Base-by-base conservation (phyloP, 306 rosid genomes). In the Myrica gale region DNA sequence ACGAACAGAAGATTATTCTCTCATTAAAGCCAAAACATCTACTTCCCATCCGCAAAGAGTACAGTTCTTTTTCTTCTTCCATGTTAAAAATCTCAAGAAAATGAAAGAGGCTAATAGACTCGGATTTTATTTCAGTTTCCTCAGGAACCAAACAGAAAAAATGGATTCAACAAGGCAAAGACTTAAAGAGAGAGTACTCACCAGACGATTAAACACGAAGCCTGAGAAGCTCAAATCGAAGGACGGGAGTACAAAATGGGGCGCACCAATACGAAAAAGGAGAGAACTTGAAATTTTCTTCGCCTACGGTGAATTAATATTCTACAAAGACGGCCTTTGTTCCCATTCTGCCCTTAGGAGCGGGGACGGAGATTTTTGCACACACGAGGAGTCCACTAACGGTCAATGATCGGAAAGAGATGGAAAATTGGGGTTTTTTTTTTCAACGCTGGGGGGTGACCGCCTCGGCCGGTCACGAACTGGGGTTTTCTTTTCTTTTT, bases 261-360 rank as follows among this genome's bases (percentile, higher is more conserved):
- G 53, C 15, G 53, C 53, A 48, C 53, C 10, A 48, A 65, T n/a
- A 48, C 68, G 4, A 5, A 16, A 51, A 26, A 9, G 32, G 58
- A 57, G 2, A 20, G 12, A 19, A 8, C 4, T 20, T 9, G 7
- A 9, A 4, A 56, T 20, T 20, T 20, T 56, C 20, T 56, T 3
- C 3, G 3, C 21, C 56, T 72, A 42, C 50, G 17, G 21, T 7
- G 0, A 47, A 75, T 4, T 2, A 13, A 47, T 8, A 47, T 8
- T 47, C 2, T 8, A 9, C 9, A 48, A 48, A 48, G 12, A 48
- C 0, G 9, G 57, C 0, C 0, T 16, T 15, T 44, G 3, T 84
- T 44, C 80, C 88, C 13, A 39, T 77, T 84, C 67, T 86, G 37
- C 78, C 86, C 86, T 76, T 74, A 7, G 12, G 4, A 12, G n/a